Evolutionary conservation across 129 eudicot genomes (phyloP).

Genomic region (sunflower (Helianthus annuus)): DNA sequence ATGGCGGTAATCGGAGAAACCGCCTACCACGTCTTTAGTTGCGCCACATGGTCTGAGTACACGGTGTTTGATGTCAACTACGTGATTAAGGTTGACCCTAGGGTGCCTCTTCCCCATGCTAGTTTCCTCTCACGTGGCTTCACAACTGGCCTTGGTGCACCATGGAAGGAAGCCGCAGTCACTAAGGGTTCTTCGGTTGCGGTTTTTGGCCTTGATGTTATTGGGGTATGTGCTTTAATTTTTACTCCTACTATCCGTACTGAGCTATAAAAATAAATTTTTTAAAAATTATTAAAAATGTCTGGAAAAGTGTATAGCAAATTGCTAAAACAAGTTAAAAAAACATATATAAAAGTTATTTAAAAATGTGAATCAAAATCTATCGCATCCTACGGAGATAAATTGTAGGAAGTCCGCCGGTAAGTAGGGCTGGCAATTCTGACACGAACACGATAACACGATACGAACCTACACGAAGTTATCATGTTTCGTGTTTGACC

Average conservation of each 20-base stretch:
- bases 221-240: slow-evolving; percentile 40
- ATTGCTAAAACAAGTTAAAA: neutral
- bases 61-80: slow-evolving; percentile 43
- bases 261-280: neutral
- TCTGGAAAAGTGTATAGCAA: neutral
- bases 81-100: slow-evolving; percentile 48
- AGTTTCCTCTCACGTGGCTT: slow-evolving; percentile 64
- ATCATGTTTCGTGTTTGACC: no score
- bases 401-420: no score
- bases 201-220: slow-evolving; percentile 64
- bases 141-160: slow-evolving; percentile 60
- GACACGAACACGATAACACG: no score
- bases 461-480: no score
- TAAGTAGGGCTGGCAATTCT: no score
- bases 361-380: no score
- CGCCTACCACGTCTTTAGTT: slow-evolving; percentile 44
- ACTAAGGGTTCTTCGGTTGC: slow-evolving; percentile 54
- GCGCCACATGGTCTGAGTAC: slow-evolving; percentile 68
- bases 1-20: slow-evolving; percentile 33
- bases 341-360: no score
- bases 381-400: no score
- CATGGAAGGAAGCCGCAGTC: slow-evolving; percentile 42
- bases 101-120: slow-evolving; percentile 43
- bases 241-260: neutral
- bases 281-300: neutral